These are phyloP conservation scores for Heritiera littoralis DNA, from an alignment of 345 rosid genomes.

Conservation along the genomic window DNA sequence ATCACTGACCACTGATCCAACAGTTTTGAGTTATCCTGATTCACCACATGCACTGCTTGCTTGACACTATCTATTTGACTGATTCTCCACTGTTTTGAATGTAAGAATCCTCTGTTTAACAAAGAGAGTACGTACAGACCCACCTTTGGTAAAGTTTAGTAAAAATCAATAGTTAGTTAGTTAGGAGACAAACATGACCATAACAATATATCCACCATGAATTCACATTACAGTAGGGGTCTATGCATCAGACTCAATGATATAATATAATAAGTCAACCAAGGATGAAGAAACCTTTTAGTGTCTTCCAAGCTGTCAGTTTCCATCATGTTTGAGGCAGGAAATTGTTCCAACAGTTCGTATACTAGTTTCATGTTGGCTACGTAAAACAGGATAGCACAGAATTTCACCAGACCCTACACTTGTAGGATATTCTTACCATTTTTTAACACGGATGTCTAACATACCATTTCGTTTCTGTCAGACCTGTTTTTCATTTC, in stretches of 20 bases:
- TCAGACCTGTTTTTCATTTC: constrained; percentile 12
- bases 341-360: constrained; percentile 23
- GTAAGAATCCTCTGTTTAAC: constrained; percentile 21
- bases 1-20: constrained; percentile 16
- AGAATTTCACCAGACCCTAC: constrained; percentile 32
- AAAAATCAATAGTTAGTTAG: constrained; percentile 5
- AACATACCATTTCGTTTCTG: constrained; percentile 26
- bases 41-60: constrained; percentile 20
- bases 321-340: constrained; percentile 29
- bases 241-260: constrained; percentile 23
- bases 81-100: constrained; percentile 20
- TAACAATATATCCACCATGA: constrained; percentile 24
- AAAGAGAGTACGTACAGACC: constrained; percentile 17
- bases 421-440: not conserved
- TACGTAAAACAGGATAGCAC: constrained; percentile 24
- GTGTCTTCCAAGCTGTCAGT: constrained; percentile 28
- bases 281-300: constrained; percentile 28
- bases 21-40: constrained; percentile 18
- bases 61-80: constrained; percentile 34
- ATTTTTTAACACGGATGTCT: constrained; percentile 2
- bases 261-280: constrained; percentile 26
- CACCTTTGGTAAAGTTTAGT: constrained; percentile 21
- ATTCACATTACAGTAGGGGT: constrained; percentile 16
- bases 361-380: constrained; percentile 36
- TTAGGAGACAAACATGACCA: constrained; percentile 21